Conservation (phyloP, 495 filamentous ascomycete species). For the Endocarpon pusillum region DNA sequence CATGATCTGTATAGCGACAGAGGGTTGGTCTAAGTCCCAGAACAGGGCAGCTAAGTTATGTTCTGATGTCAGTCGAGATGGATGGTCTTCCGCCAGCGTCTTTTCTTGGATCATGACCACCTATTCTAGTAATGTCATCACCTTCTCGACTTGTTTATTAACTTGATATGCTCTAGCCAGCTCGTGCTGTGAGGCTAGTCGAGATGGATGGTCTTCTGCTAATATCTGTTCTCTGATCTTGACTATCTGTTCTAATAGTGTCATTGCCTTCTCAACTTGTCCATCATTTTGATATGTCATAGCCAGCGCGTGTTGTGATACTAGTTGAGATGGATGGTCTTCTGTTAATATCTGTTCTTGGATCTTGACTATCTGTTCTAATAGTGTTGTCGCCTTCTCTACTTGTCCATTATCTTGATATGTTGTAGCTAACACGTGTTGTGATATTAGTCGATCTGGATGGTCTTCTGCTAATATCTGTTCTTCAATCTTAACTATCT, state of each 20-base stretch:
- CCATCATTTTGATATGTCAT: slow-evolving; percentile 13
- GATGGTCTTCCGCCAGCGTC: slow-evolving; percentile 11
- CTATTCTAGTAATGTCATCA: slow-evolving; percentile 15
- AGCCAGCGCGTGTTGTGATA: slow-evolving; percentile 19
- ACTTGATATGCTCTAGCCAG: slow-evolving; percentile 16
- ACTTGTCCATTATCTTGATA: slow-evolving; percentile 15
- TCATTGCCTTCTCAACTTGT: slow-evolving; percentile 15
- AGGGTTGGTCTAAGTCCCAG: slow-evolving; percentile 10
- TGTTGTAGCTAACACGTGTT: slow-evolving; percentile 15
- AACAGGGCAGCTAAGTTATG: slow-evolving; percentile 18
- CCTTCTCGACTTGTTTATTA: slow-evolving; percentile 12
- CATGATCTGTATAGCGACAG: slow-evolving; percentile 15
- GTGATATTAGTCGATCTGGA: slow-evolving; percentile 10
- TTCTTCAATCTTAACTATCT: slow-evolving; percentile 14
- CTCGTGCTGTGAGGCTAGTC: slow-evolving; percentile 13
- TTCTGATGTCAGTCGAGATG: slow-evolving; percentile 16
- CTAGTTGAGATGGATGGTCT: slow-evolving; percentile 14
- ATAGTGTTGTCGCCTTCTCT: slow-evolving; percentile 9
- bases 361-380: slow-evolving; percentile 21
- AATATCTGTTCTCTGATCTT: slow-evolving; percentile 8
- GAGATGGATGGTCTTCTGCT: slow-evolving; percentile 13
- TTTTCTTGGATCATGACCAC: slow-evolving; percentile 15
- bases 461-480: slow-evolving; percentile 14
- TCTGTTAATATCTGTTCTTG: slow-evolving; percentile 7
- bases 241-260: slow-evolving; percentile 18